Conservation (phyloP, 2,329 filamentous ascomycete genomes). For the Talaromyces albobiverticillius region DNA sequence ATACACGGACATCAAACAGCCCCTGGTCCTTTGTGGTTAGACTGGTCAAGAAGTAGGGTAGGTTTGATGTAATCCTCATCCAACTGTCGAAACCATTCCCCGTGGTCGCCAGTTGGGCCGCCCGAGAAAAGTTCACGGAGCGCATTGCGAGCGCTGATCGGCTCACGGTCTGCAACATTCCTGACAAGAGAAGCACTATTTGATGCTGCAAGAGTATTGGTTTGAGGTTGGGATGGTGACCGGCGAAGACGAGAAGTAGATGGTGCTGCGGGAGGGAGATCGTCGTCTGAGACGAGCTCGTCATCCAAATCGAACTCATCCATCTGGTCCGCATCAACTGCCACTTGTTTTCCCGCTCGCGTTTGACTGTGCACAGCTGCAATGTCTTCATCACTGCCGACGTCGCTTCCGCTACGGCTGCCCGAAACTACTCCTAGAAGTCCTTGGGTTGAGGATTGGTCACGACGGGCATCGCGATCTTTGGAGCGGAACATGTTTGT, state of each 20-base stretch:
- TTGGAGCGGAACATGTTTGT: slow-evolving; percentile 51
- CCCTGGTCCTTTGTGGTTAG: slow-evolving; percentile 39
- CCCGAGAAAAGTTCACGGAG: slow-evolving; percentile 76
- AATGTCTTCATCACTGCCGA: slow-evolving; percentile 50
- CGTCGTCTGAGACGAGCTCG: slow-evolving; percentile 51
- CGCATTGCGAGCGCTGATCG: slow-evolving; percentile 70
- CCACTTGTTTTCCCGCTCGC: slow-evolving; percentile 36
- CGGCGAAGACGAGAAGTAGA: slow-evolving; percentile 32
- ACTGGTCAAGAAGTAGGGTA: slow-evolving; percentile 75
- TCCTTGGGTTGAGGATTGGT: slow-evolving; percentile 46
- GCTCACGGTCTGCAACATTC: slow-evolving; percentile 26
- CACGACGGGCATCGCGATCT: slow-evolving; percentile 42
- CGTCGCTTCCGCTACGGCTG: slow-evolving; percentile 44
- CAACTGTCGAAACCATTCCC: slow-evolving; percentile 83
- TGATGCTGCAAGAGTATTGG: slow-evolving; percentile 19
- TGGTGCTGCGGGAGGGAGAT: slow-evolving; percentile 57
- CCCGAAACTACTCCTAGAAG: slow-evolving; percentile 43
- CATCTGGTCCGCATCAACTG: slow-evolving; percentile 26
- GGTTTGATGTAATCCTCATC: slow-evolving; percentile 98
- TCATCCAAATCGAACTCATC: slow-evolving; percentile 40
- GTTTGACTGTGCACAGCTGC: slow-evolving; percentile 33
- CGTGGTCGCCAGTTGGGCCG: slow-evolving; percentile 74
- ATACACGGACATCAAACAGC: slow-evolving; percentile 9
- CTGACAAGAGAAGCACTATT: slow-evolving; percentile 27
- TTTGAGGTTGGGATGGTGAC: slow-evolving; percentile 35